These are phyloP conservation scores for Metschnikowia amazonensis DNA, from an alignment of 805 yeast genomes.

Conservation along the genomic window DNA sequence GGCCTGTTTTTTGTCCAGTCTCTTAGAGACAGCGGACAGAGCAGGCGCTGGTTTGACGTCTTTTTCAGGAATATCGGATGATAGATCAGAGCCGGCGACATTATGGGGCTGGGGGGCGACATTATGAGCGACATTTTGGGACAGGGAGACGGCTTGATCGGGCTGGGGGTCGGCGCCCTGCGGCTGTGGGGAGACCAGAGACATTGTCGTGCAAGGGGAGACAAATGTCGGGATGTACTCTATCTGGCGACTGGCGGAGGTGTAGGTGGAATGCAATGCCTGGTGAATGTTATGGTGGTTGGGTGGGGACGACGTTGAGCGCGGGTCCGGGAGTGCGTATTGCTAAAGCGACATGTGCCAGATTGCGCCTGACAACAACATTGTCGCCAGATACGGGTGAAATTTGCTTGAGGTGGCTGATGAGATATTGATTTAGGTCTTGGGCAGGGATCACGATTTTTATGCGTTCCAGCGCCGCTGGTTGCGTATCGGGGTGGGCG, in stretches of 20 bases:
- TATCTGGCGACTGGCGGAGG: neutral
- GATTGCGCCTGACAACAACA: neutral
- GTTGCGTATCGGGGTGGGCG: too few species aligned
- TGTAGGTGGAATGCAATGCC: neutral
- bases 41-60: neutral
- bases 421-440: too few species aligned
- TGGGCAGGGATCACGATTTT: too few species aligned
- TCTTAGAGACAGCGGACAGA: slow-evolving; percentile 1
- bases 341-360: neutral
- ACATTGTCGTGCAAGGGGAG: neutral
- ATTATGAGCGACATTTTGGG: neutral
- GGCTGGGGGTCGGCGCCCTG: neutral
- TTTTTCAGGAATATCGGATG: neutral
- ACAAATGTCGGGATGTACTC: neutral
- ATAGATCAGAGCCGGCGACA: slow-evolving; percentile 1
- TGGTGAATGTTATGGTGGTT: slow-evolving; percentile 4
- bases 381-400: neutral
- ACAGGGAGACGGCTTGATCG: neutral
- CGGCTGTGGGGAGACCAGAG: slow-evolving; percentile 1
- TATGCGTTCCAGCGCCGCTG: too few species aligned
- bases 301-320: slow-evolving; percentile 6
- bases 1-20: slow-evolving; percentile 64
- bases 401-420: too few species aligned
- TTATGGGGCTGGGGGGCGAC: neutral
- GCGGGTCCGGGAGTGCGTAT: slow-evolving; percentile 7